A percentile compares a stretch with the other conserved stretches of the same genome.
Conservation (phyloP, 2,329 filamentous ascomycete genomes). For the Cytospora mali region DNA sequence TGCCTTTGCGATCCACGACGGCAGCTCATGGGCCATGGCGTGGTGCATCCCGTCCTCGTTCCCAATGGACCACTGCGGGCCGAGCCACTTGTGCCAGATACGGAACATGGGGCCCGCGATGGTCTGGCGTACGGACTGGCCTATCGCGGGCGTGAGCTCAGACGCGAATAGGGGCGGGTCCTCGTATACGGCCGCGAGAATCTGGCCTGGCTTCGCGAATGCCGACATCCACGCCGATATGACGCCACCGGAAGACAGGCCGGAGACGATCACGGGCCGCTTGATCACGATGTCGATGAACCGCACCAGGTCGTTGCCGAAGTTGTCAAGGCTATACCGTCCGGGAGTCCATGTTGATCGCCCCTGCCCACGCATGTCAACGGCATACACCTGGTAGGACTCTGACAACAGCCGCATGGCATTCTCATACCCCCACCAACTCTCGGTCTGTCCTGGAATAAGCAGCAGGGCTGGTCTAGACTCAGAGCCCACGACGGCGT, state of each 20-base stretch:
- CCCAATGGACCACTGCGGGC: slow-evolving; percentile 29
- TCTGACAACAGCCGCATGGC: slow-evolving; percentile 27
- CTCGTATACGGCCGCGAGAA: slow-evolving; percentile 28
- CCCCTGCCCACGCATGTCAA: slow-evolving; percentile 30
- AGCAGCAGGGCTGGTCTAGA: slow-evolving; percentile 27
- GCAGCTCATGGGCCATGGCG: slow-evolving; percentile 27
- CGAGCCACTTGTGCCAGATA: slow-evolving; percentile 30
- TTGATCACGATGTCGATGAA: slow-evolving; percentile 29
- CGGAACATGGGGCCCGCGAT: slow-evolving; percentile 27
- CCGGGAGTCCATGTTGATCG: slow-evolving; percentile 30
- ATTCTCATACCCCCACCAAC: slow-evolving; percentile 29
- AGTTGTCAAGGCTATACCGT: slow-evolving; percentile 29
- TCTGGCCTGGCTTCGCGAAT: slow-evolving; percentile 28
- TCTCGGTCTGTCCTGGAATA: slow-evolving; percentile 28
- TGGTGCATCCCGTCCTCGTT: slow-evolving; percentile 25
- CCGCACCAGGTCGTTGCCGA: slow-evolving; percentile 30
- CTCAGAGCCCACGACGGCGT: slow-evolving; percentile 23
- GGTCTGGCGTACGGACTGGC: slow-evolving; percentile 24
- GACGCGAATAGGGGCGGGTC: slow-evolving; percentile 30
- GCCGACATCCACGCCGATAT: slow-evolving; percentile 29
- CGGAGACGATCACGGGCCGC: slow-evolving; percentile 28
- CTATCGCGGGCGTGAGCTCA: slow-evolving; percentile 26
- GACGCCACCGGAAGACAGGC: slow-evolving; percentile 29
- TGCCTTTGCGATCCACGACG: slow-evolving; percentile 23
- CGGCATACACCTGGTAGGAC: slow-evolving; percentile 30